These are phyloP conservation scores for Phaeolepiota aurea DNA, from an alignment of 768 basidiomycete species.

Conservation along the genomic window DNA sequence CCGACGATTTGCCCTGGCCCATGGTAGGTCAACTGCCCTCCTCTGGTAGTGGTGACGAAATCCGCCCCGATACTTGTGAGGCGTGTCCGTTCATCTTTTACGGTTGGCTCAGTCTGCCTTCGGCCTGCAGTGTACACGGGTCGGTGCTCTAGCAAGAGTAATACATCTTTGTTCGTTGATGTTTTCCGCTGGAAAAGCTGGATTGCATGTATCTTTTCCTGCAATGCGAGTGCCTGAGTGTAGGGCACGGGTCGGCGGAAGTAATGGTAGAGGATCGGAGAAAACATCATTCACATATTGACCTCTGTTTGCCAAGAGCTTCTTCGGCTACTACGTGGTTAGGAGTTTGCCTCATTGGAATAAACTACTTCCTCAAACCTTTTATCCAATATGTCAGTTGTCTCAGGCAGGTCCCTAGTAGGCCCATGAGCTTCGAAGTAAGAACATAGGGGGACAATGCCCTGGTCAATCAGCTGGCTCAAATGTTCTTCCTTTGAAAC, in stretches of 20 bases:
- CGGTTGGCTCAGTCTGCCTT: constrained; percentile 59
- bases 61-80: constrained; percentile 80
- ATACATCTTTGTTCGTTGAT: constrained; percentile 44
- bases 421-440: too few relatives aligned
- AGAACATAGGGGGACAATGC: too few relatives aligned
- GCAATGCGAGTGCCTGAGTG: constrained; percentile 52
- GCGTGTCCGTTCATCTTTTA: constrained; percentile 50
- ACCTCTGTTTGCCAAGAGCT: neutral
- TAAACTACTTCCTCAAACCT: too few relatives aligned
- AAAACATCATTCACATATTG: constrained; percentile 24
- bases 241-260: constrained; percentile 80
- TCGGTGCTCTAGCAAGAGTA: constrained; percentile 80
- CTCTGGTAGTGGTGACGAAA: constrained; percentile 73
- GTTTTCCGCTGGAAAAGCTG: constrained; percentile 45
- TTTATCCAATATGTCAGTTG: too few relatives aligned
- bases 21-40: constrained; percentile 94
- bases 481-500: too few relatives aligned
- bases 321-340: too few relatives aligned
- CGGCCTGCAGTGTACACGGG: constrained; percentile 96
- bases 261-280: constrained; percentile 70
- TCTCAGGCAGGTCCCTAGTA: too few relatives aligned
- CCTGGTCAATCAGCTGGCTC: too few relatives aligned
- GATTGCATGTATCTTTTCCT: constrained; percentile 60
- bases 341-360: too few relatives aligned
- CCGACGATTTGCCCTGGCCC: constrained; percentile 97